Evolutionary conservation across 257 asterid species (phyloP).

Genomic region (Rhazya stricta): DNA sequence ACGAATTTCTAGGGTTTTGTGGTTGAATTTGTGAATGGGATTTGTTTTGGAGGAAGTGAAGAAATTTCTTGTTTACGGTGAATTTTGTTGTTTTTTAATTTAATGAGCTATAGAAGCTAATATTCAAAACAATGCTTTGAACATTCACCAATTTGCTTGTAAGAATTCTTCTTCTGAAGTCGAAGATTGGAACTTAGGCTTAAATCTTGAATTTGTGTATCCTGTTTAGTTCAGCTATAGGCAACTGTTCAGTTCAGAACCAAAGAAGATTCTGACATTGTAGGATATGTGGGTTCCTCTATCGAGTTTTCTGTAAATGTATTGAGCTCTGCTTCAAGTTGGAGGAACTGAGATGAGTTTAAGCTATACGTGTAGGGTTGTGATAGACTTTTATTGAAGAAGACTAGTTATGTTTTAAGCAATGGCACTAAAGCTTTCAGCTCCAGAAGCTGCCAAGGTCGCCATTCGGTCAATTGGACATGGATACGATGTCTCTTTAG

Average conservation of each 20-base stretch:
- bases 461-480: slow-evolving; percentile 89
- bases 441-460: slow-evolving; percentile 81
- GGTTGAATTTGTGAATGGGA: slow-evolving; percentile 20
- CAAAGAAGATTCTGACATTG: background rate
- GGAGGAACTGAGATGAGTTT: slow-evolving; percentile 6
- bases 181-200: background rate
- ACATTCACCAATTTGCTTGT: background rate
- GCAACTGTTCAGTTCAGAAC: background rate
- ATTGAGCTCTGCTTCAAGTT: background rate
- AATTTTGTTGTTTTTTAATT: background rate
- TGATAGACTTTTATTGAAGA: slow-evolving; percentile 1
- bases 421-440: slow-evolving; percentile 84
- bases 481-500: slow-evolving; percentile 81
- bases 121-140: no score
- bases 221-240: background rate
- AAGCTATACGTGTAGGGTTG: slow-evolving; percentile 4
- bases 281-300: background rate
- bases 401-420: slow-evolving; percentile 27
- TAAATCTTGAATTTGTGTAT: background rate
- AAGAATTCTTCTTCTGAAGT: background rate
- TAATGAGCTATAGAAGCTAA: background rate
- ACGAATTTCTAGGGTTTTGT: slow-evolving; percentile 27
- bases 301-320: background rate
- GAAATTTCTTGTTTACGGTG: background rate
- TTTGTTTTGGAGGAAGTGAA: slow-evolving; percentile 5